Base-by-base conservation (phyloP, 2,329 filamentous ascomycete species). In the Apiospora aurea region DNA sequence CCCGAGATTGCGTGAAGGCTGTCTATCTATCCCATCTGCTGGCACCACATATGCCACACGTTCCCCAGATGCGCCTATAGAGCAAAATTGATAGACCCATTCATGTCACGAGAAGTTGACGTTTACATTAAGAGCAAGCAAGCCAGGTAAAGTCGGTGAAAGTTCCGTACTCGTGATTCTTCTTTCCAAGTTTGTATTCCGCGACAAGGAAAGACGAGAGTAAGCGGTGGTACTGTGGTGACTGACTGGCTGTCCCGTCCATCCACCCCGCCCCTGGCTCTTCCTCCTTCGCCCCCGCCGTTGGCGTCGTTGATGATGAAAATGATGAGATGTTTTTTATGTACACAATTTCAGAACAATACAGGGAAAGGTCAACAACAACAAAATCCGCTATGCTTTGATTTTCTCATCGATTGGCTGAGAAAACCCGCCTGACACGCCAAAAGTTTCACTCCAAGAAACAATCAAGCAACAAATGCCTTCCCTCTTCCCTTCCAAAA, bases 371-470 rank as follows among this genome's bases (percentile, higher is more conserved):
- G 29, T 61, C 29, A 61, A 61, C 53, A 69, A 61, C 53, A 69
- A 21, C 43, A 29, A 57, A 69, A 69, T 69, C 68, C 46, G 47
- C 46, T 57, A 69, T 69, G 68, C 68, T 69, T 69, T 26, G 68
- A 29, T 69, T 41, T 57, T 41, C 46, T 69, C 38, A 34, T 64
- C n/a, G 21, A 64, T 18, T n/a, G 18, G 21, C n/a, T 64, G 57
- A 64, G 57, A 64, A 41, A 64, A n/a, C 41, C 57, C 34, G 34
- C 57, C 57, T 64, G 57, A 64, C 57, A 64, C 57, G 57, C 57
- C 57, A 41, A 21, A 64, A 64, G 57, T 64, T 41, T 41, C 57
- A 38, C 57, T 34, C 57, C 57, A 16, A 64, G 57, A 64, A 61
- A 61, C 34, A 64, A 41, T 34, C 34, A 57, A 64, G 57, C 57